Percentiles rank a stretch among this genome's conserved stretches.
phyloP scores from a whole-genome alignment of 768 basidiomycete genomes.

The Hericium coralloides region DNA sequence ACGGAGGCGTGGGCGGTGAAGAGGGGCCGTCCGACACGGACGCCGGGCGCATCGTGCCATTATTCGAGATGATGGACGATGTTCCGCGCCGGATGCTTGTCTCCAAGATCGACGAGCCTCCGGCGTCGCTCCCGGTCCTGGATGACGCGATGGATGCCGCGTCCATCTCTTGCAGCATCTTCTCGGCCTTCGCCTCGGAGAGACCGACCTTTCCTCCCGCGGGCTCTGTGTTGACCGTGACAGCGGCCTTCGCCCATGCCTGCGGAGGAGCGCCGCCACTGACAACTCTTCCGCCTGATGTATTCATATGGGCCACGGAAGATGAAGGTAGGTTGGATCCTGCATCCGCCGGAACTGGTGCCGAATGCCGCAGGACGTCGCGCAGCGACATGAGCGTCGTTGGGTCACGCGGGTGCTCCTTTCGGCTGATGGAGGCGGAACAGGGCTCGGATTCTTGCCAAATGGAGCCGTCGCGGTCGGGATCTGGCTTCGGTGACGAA shows the following conservation, averaged over 20 bases:
- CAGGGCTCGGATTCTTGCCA: slow-evolving; percentile 57
- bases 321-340: slow-evolving; percentile 16
- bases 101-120: slow-evolving; percentile 24
- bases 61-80: slow-evolving; percentile 29
- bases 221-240: slow-evolving; percentile 40
- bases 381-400: slow-evolving; percentile 48
- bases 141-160: slow-evolving; percentile 18
- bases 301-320: slow-evolving; percentile 8
- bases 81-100: slow-evolving; percentile 28
- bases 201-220: slow-evolving; percentile 40
- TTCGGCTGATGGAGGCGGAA: slow-evolving; percentile 51
- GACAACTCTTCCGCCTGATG: slow-evolving; percentile 14
- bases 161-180: slow-evolving; percentile 38
- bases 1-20: background rate
- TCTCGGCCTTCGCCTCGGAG: slow-evolving; percentile 31
- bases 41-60: slow-evolving; percentile 28
- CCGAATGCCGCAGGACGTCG: slow-evolving; percentile 52
- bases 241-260: slow-evolving; percentile 51
- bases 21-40: background rate
- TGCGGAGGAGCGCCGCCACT: slow-evolving; percentile 22
- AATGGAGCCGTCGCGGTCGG: slow-evolving; percentile 46
- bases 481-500: slow-evolving; percentile 39
- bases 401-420: slow-evolving; percentile 54
- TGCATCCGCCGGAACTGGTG: slow-evolving; percentile 25
- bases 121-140: slow-evolving; percentile 12